A percentile compares a stretch with the other conserved stretches of the same genome.
Evolutionary conservation across 805 yeast species (phyloP).

Genomic region (baker's yeast (Saccharomyces cerevisiae)): DNA sequence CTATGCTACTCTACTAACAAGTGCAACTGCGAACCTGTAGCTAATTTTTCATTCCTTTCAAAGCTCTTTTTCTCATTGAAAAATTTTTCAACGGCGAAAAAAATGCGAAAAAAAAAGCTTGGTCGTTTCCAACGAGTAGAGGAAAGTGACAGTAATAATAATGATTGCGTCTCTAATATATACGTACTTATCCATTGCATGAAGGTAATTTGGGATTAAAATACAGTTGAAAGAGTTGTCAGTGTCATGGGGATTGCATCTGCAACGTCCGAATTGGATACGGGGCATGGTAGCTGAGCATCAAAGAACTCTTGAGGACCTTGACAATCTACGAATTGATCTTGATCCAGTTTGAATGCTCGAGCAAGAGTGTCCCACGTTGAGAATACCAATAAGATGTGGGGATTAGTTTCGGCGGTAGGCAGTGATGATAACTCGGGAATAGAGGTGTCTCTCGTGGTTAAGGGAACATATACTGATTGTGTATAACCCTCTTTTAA

Average conservation of each 20-base stretch:
- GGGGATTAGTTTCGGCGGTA: neutral
- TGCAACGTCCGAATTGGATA: constrained; percentile 30
- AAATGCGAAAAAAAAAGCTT: neutral
- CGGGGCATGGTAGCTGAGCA: constrained; percentile 45
- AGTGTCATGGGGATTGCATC: neutral
- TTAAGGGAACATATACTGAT: neutral
- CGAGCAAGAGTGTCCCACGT: neutral
- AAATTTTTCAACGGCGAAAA: neutral
- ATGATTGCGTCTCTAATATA: neutral
- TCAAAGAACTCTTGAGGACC: constrained; percentile 63
- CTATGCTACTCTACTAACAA: neutral
- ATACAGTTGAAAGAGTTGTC: neutral
- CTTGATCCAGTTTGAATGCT: constrained; percentile 11
- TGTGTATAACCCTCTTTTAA: constrained; percentile 61
- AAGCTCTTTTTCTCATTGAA: neutral
- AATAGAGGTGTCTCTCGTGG: neutral
- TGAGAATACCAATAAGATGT: neutral
- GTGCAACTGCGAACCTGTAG: neutral
- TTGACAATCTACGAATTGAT: constrained; percentile 44
- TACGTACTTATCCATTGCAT: neutral
- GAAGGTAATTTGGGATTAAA: neutral
- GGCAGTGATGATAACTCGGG: neutral
- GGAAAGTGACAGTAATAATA: neutral
- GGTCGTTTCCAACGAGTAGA: neutral
- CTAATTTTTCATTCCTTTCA: neutral